Evolutionary conservation across 305 asterid species (phyloP).

Genomic region (Fraxinus latifolia): DNA sequence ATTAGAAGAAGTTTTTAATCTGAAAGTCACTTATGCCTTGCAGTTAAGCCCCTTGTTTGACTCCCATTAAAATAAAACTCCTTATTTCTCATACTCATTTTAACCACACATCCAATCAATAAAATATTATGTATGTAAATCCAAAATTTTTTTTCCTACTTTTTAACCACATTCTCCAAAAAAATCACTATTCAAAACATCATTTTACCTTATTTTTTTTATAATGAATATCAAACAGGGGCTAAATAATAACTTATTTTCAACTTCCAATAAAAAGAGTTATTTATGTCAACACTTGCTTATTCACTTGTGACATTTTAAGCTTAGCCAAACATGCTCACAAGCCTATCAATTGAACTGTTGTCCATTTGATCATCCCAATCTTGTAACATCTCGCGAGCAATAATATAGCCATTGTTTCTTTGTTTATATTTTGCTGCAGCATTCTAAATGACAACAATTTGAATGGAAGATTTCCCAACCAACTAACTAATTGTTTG

Average conservation of each 20-base stretch:
- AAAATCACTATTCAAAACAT: background rate
- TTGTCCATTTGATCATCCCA: background rate
- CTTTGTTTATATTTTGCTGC: constrained; percentile 25
- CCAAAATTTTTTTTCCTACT: background rate
- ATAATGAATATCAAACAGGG: background rate
- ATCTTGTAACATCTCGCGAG: background rate
- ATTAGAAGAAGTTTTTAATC: background rate
- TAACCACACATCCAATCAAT: background rate
- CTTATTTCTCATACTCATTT: background rate
- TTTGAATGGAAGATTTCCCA: constrained; percentile 76
- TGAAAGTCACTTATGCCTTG: background rate
- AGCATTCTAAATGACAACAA: constrained; percentile 64
- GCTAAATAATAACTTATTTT: background rate
- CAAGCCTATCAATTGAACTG: background rate
- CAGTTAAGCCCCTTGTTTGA: background rate
- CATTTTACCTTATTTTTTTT: background rate
- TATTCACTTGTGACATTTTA: background rate
- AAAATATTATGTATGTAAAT: background rate
- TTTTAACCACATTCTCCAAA: background rate
- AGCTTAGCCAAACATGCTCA: background rate
- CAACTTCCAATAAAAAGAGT: background rate
- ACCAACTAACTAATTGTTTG: constrained; percentile 69
- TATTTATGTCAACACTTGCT: background rate
- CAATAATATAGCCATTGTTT: background rate
- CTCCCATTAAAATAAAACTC: background rate